Evolutionary conservation across 768 basidiomycete genomes (phyloP).

Genomic region (Imleria badia): DNA sequence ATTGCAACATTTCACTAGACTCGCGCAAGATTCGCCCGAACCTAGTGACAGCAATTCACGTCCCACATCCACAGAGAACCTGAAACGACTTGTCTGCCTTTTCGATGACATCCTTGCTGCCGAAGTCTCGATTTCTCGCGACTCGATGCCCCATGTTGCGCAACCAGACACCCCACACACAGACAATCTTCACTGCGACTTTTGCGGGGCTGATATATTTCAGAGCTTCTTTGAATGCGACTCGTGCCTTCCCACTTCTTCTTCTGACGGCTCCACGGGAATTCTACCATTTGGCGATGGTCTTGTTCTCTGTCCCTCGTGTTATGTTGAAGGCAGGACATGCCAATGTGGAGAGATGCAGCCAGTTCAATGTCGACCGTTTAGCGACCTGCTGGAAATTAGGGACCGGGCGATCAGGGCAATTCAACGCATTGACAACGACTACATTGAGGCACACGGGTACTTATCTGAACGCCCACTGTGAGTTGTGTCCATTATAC

Average conservation of each 20-base stretch:
- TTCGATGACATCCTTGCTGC: slow-evolving; percentile 50
- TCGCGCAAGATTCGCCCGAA: slow-evolving; percentile 8
- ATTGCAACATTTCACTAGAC: slow-evolving; percentile 38
- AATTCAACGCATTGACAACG: slow-evolving; percentile 19
- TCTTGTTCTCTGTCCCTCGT: slow-evolving; percentile 61
- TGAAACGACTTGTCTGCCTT: slow-evolving; percentile 42
- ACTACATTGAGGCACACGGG: slow-evolving; percentile 7
- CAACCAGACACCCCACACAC: slow-evolving; percentile 16
- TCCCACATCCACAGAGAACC: slow-evolving; percentile 11
- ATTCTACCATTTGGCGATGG: slow-evolving; percentile 39
- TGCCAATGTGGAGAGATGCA: slow-evolving; percentile 64
- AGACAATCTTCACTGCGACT: slow-evolving; percentile 60
- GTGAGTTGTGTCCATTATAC: slow-evolving; percentile 18
- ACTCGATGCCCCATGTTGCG: slow-evolving; percentile 31
- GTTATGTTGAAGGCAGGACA: slow-evolving; percentile 77
- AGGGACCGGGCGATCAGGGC: slow-evolving; percentile 40
- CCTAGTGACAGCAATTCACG: not conserved
- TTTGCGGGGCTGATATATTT: slow-evolving; percentile 80
- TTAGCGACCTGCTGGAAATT: slow-evolving; percentile 43
- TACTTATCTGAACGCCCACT: slow-evolving; percentile 18
- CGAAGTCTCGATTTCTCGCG: slow-evolving; percentile 41
- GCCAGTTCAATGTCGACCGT: slow-evolving; percentile 56
- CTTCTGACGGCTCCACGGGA: slow-evolving; percentile 10
- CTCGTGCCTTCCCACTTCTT: slow-evolving; percentile 37
- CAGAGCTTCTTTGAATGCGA: slow-evolving; percentile 77